Evolutionary conservation across 257 asterid species (phyloP).

Genomic region (Forsythia suspensa): DNA sequence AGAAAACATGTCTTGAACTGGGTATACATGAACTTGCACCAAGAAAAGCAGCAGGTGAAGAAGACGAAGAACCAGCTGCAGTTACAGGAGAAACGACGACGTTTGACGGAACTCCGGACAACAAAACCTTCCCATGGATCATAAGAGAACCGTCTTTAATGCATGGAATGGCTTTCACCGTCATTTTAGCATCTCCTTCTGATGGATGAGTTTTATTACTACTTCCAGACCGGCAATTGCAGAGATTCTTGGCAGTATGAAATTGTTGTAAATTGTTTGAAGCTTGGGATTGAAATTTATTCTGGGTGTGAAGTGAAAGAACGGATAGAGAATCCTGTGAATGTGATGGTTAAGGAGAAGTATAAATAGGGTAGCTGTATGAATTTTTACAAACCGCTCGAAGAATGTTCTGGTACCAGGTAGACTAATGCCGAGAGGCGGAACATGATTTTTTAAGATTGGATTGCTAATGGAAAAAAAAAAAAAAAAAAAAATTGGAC

Average conservation of each 20-base stretch:
- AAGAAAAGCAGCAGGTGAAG: conserved; percentile 48
- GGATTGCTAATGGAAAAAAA: no score
- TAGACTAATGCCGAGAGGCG: no score
- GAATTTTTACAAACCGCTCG: neutral
- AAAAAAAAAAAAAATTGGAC: no score
- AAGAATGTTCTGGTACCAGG: neutral
- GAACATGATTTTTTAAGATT: no score
- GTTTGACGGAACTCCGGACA: conserved; percentile 42
- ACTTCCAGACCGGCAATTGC: neutral
- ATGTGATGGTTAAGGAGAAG: neutral
- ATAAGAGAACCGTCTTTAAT: conserved; percentile 49
- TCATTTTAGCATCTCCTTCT: conserved; percentile 34
- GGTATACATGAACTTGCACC: conserved; percentile 42
- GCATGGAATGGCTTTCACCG: conserved; percentile 51
- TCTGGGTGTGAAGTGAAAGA: neutral
- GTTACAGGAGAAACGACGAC: conserved; percentile 40
- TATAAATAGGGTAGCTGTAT: neutral
- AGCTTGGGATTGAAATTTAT: neutral
- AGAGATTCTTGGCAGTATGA: neutral
- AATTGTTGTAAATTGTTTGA: neutral
- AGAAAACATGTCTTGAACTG: conserved; percentile 49
- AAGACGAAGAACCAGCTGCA: neutral
- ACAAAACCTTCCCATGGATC: conserved; percentile 53
- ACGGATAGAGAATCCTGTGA: neutral
- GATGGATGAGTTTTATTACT: neutral